Percentiles rank a stretch among this genome's conserved stretches.
phyloP scores from a whole-genome alignment of 345 rosid species.

The Murraya koenigii region DNA sequence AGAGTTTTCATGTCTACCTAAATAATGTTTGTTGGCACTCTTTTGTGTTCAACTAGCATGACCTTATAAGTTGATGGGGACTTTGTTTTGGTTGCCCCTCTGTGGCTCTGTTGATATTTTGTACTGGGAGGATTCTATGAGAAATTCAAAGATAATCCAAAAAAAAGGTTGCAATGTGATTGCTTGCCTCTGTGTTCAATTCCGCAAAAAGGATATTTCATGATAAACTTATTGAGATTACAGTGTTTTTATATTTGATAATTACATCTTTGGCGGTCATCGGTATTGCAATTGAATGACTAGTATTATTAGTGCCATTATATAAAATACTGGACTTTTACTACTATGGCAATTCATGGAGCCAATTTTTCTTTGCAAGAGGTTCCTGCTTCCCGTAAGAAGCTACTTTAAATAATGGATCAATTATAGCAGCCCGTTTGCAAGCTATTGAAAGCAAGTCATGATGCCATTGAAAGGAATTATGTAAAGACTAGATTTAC shows the following conservation, averaged over 20 bases:
- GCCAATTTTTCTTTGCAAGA: not conserved
- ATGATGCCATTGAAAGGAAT: no score
- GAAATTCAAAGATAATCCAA: not conserved
- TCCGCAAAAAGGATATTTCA: not conserved
- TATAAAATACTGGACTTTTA: no score
- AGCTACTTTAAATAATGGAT: not conserved
- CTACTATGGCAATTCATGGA: no score
- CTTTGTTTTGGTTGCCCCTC: not conserved
- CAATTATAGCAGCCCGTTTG: not conserved
- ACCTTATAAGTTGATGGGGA: not conserved
- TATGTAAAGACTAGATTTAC: no score
- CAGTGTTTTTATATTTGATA: not conserved
- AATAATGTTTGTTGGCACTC: not conserved
- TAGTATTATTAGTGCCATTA: not conserved
- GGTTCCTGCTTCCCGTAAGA: not conserved
- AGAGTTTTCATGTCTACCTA: not conserved
- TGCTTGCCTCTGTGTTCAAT: not conserved
- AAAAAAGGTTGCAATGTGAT: not conserved
- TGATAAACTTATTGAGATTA: no score
- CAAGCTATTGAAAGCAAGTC: no score
- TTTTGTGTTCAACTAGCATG: not conserved
- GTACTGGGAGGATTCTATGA: not conserved
- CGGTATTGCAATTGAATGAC: not conserved
- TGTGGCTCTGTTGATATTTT: not conserved
- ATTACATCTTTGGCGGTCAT: not conserved